phyloP scores from a whole-genome alignment of 2,329 filamentous ascomycete genomes.

The Escovopsis sp. region DNA sequence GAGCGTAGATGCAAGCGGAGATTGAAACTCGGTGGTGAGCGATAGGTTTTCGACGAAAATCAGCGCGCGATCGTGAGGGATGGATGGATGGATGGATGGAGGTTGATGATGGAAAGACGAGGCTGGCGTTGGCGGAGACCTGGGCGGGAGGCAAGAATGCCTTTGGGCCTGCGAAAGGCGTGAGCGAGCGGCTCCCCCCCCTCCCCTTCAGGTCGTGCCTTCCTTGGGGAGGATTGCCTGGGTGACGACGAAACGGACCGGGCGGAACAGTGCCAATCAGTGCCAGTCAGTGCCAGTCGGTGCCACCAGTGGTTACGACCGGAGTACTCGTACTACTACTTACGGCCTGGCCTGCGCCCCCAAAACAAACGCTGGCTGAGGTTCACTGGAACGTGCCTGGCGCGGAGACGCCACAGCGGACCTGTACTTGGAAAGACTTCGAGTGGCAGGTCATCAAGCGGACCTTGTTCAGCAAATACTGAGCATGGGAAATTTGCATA shows the following conservation, averaged over 20 bases:
- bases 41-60: slow-evolving; percentile 4
- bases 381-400: neutral
- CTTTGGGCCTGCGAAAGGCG: slow-evolving; percentile 3
- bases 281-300: neutral
- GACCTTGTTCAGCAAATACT: no score
- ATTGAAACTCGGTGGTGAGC: slow-evolving; percentile 1
- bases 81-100: slow-evolving; percentile 5
- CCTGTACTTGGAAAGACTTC: no score
- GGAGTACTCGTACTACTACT: neutral
- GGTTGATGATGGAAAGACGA: slow-evolving; percentile 5
- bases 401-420: neutral
- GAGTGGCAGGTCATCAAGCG: no score
- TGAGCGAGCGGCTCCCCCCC: no score
- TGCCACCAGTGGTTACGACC: neutral
- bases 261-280: slow-evolving; percentile 9
- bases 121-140: slow-evolving; percentile 3
- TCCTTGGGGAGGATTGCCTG: slow-evolving; percentile 5
- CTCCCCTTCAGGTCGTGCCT: no score
- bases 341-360: no score
- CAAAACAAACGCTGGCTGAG: no score
- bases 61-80: slow-evolving; percentile 10
- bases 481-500: no score
- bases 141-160: slow-evolving; percentile 10
- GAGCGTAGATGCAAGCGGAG: neutral
- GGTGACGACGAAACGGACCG: slow-evolving; percentile 15